phyloP scores from a whole-genome alignment of 768 basidiomycete species.

The Boletus rubescentipes region DNA sequence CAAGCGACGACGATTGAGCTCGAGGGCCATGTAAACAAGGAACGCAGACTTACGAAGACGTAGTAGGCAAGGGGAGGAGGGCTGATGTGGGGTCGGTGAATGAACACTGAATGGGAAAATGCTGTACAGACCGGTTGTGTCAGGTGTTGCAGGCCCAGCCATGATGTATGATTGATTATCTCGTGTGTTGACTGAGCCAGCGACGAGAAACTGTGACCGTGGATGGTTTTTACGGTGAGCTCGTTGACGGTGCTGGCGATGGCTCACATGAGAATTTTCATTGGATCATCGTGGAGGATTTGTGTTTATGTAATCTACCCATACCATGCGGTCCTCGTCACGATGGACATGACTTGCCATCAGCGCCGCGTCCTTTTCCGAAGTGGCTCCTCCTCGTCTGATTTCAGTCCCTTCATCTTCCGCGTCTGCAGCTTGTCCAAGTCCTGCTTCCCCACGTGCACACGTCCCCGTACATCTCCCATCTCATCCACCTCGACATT shows the following conservation, averaged over 20 bases:
- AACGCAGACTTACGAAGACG: conserved; percentile 5
- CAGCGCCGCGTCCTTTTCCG: conserved; percentile 16
- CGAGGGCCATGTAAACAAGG: neutral
- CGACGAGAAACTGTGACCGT: too few species aligned
- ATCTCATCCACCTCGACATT: conserved; percentile 97
- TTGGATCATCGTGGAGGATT: conserved; percentile 7
- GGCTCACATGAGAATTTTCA: conserved; percentile 24
- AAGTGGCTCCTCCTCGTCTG: conserved; percentile 22
- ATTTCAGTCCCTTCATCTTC: conserved; percentile 94
- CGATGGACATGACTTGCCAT: too few species aligned
- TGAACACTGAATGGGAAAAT: neutral
- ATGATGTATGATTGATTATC: neutral
- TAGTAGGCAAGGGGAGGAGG: fast-evolving
- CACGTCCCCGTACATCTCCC: conserved; percentile 90
- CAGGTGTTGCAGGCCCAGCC: neutral
- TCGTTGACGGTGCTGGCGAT: conserved; percentile 7
- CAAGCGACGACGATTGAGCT: neutral
- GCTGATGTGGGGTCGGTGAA: neutral
- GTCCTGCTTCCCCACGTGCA: conserved; percentile 91
- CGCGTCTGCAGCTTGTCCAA: conserved; percentile 80
- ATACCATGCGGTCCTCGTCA: too few species aligned
- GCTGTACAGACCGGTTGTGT: conserved; percentile 7
- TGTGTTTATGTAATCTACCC: conserved; percentile 23
- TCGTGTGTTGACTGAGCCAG: too few species aligned
- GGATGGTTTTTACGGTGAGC: too few species aligned